Conservation (phyloP, 768 basidiomycete genomes). For the Boletus edulis region DNA sequence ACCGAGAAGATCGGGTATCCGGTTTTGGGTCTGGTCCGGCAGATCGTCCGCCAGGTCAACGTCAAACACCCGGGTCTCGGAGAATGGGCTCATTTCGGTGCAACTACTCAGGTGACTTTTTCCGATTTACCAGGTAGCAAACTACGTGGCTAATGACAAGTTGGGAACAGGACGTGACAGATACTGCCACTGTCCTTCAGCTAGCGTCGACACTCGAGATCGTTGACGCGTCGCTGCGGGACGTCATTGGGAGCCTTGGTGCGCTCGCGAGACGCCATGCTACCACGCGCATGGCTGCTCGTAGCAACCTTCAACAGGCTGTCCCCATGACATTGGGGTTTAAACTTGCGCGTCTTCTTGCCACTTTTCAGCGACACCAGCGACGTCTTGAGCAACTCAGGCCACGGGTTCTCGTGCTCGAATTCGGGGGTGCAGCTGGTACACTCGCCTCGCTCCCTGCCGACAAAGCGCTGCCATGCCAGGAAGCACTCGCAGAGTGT, state of each 20-base stretch:
- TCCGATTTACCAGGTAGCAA: background rate
- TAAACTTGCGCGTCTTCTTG: constrained; percentile 43
- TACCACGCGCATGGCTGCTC: constrained; percentile 43
- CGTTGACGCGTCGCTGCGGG: constrained; percentile 27
- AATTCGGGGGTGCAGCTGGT: constrained; percentile 47
- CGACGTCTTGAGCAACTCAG: constrained; percentile 37
- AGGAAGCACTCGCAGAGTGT: constrained; percentile 17
- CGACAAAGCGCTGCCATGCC: constrained; percentile 30
- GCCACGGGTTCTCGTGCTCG: constrained; percentile 37
- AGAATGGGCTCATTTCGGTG: constrained; percentile 49
- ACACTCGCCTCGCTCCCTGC: constrained; percentile 44
- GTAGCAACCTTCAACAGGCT: constrained; percentile 48
- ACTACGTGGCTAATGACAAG: background rate
- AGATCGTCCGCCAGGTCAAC: constrained; percentile 41
- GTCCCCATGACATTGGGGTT: constrained; percentile 49
- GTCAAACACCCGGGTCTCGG: constrained; percentile 33
- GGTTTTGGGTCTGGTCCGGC: constrained; percentile 42
- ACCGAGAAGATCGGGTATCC: constrained; percentile 46
- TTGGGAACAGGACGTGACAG: constrained; percentile 43
- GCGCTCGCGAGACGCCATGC: constrained; percentile 32
- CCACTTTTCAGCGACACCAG: constrained; percentile 42
- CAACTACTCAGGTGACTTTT: constrained; percentile 43
- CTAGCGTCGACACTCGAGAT: constrained; percentile 39
- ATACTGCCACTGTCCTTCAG: constrained; percentile 44
- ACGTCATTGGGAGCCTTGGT: constrained; percentile 30